Conservation (phyloP, 345 rosid genomes). For the Gossypium stocksii region DNA sequence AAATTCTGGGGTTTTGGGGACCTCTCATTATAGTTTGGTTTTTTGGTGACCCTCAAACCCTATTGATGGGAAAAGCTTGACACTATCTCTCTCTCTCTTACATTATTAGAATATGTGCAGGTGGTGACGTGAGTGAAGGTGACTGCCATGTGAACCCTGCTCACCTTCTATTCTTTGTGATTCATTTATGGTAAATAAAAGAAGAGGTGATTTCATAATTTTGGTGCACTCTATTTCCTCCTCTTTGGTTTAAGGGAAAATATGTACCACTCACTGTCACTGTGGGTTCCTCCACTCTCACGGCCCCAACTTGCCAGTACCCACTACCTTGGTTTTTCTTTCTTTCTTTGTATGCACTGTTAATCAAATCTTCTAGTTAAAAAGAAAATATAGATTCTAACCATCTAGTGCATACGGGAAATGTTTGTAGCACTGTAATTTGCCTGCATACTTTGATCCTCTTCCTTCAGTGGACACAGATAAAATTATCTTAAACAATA, state of each 20-base stretch:
- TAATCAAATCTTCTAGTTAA: not conserved
- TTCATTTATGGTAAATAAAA: constrained; percentile 27
- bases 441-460: not conserved
- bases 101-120: constrained; percentile 13
- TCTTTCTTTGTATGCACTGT: not conserved
- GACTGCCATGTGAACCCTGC: constrained; percentile 32
- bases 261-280: not conserved
- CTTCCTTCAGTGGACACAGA: not conserved
- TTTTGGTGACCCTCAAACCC: not conserved
- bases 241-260: constrained; percentile 6
- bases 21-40: not conserved
- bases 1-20: constrained; percentile 4
- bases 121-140: constrained; percentile 24
- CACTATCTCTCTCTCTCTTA: constrained; percentile 13
- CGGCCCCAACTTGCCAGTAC: no score
- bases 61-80: not conserved
- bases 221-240: constrained; percentile 7
- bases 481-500: no score
- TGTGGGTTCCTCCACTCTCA: constrained; percentile 13
- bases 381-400: constrained; percentile 1
- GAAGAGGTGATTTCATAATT: constrained; percentile 2
- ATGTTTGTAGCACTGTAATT: not conserved
- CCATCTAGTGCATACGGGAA: not conserved
- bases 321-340: no score
- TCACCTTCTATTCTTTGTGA: constrained; percentile 8